These are phyloP conservation scores for Ogataea ramenticola DNA, from an alignment of 805 yeast species.

Conservation along the genomic window DNA sequence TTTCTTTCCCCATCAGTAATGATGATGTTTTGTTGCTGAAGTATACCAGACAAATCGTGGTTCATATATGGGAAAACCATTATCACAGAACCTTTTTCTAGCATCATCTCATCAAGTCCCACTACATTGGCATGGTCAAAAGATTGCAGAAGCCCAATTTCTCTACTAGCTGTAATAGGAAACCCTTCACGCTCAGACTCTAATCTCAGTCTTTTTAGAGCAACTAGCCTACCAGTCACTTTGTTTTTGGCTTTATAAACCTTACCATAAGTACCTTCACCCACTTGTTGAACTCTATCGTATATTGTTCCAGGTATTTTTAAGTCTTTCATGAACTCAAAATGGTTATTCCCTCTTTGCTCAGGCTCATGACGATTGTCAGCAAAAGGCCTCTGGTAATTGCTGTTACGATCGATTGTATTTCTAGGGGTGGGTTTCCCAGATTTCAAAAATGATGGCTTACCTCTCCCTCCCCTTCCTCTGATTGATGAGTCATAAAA, in stretches of 20 bases:
- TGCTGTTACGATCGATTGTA: neutral
- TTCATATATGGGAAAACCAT: conserved; percentile 94
- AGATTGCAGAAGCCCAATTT: conserved; percentile 76
- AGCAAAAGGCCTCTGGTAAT: too few species aligned
- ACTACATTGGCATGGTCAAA: conserved; percentile 79
- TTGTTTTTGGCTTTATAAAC: conserved; percentile 82
- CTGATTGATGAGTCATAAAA: too few species aligned
- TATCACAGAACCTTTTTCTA: conserved; percentile 63
- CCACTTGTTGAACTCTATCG: conserved; percentile 79
- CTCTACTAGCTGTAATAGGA: conserved; percentile 93
- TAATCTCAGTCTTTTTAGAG: conserved; percentile 75
- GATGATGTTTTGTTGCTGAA: conserved; percentile 64
- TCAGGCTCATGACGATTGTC: too few species aligned
- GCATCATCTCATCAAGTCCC: conserved; percentile 82
- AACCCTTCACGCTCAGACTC: conserved; percentile 91
- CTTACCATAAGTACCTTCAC: conserved; percentile 98
- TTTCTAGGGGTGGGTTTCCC: neutral
- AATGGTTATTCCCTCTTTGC: too few species aligned
- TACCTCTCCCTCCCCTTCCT: neutral
- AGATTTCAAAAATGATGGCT: neutral
- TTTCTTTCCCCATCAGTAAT: conserved; percentile 61
- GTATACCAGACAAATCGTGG: conserved; percentile 84
- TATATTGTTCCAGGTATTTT: conserved; percentile 35
- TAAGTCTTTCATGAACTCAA: conserved; percentile 16
- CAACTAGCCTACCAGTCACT: conserved; percentile 67